Evolutionary conservation across 2,329 filamentous ascomycete genomes (phyloP), one percentile per base, ranked within the genome.

Genomic region (Aspergillus arachidicola): DNA sequence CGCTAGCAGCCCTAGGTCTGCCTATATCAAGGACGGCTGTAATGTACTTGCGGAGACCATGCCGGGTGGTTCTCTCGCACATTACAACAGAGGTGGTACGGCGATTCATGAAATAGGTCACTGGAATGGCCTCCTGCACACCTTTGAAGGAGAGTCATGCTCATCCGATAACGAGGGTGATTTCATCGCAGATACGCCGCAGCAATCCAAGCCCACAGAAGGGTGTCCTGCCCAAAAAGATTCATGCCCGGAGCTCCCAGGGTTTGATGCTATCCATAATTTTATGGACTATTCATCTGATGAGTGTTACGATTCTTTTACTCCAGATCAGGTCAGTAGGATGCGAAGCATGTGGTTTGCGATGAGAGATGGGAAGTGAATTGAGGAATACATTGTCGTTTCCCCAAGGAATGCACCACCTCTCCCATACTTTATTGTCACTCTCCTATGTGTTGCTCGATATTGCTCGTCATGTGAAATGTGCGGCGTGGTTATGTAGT

Each of bases 201-300:
- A 80, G 64, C 76, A 82, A 65, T 80, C 64, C 69, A 89, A 82
- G 53, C 91, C 77, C n/a, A 87, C 85, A n/a, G 80, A 83, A 65
- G 84, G 84, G 1, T 88, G 86, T 72, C 86, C 85, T 1, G 69
- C 66, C 0, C 72, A 69, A 3, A 86, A 86, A 74, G 79, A 84
- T 68, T 83, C 78, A 21, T 87, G 85, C 69, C 82, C 83, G 0
- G 71, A 73, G 28, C 73, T 74, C 28, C 73, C 76, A 12, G 83
- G 82, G 0, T 59, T 78, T 14, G 86, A 87, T 73, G 77, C 83
- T 4, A 83, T 87, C 60, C 82, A 85, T 64, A 86, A 87, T 69
- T 87, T 83, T 68, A 87, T 88, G 85, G 86, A 88, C 73, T 87
- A 87, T 71, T 82, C 80, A 5, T 81, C 77, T 9, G 85, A 87